These are phyloP conservation scores for Tulasnella sp. DNA, from an alignment of 768 basidiomycete species.

Conservation along the genomic window DNA sequence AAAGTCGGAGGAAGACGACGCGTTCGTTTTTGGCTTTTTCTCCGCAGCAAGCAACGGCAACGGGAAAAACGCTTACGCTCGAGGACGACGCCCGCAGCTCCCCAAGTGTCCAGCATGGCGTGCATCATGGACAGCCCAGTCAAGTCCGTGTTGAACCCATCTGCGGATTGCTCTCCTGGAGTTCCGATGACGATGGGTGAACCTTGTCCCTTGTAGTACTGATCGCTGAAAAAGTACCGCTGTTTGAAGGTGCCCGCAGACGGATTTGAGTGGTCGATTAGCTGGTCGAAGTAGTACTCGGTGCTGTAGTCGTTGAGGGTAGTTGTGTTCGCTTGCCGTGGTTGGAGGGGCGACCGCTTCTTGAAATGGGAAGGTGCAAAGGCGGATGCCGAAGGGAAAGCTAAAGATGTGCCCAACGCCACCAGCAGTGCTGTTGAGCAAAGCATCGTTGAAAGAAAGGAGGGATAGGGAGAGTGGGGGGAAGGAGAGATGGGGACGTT, in stretches of 20 bases:
- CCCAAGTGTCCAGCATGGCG: neutral
- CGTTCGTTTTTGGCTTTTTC: neutral
- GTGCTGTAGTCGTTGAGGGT: neutral
- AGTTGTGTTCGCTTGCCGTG: neutral
- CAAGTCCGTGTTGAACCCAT: neutral
- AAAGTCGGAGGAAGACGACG: neutral
- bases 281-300: slow-evolving; percentile 14
- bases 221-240: slow-evolving; percentile 10
- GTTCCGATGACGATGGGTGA: slow-evolving; percentile 11
- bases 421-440: neutral
- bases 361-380: neutral
- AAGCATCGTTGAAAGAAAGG: neutral
- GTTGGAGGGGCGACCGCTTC: neutral
- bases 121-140: neutral
- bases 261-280: slow-evolving; percentile 14
- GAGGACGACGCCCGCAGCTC: slow-evolving; percentile 11
- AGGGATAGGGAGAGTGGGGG: neutral
- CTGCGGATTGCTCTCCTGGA: slow-evolving; percentile 3
- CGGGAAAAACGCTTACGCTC: slow-evolving; percentile 7
- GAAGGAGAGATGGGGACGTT: neutral
- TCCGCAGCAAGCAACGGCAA: neutral
- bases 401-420: neutral
- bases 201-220: neutral
- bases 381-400: neutral
- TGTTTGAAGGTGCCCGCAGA: slow-evolving; percentile 16